Base-by-base conservation (phyloP, 495 filamentous ascomycete genomes). In the Clohesyomyces aquaticus region DNA sequence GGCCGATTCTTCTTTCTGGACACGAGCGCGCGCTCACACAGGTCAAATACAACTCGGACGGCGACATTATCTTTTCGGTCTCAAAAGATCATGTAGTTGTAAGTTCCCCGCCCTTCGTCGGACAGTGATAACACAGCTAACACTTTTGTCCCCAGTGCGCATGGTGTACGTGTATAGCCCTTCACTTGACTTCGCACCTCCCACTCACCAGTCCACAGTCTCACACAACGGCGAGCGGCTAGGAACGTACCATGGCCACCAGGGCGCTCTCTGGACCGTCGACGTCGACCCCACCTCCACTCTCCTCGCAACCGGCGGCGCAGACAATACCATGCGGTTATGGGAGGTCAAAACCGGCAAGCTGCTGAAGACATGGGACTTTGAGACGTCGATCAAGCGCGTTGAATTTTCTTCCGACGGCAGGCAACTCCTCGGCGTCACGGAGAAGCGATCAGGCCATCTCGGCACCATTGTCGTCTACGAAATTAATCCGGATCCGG, bases 1-100 rank as follows among this genome's bases (percentile, higher is more conserved):
- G 95, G 78, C 94, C 94, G 72, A 95, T 97, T 77, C 82, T 98
- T 69, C 80, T 98, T 69, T 86, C 90, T 77, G 94, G 94, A 79
- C 94, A 99, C 85, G 95, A 98, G 83, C 91, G 94, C 80, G 93
- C 94, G 78, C 83, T 99, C 76, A 98, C 92, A 73, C 94, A 99
- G 77, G 95, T 98, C 77, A 96, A 92, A 87, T 91, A 79, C 83
- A 96, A 93, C 80, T 85, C 84, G 79, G 94, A 98, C 78, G 94
- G 94, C 78, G 94, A 99, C 77, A 85, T 99, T 59, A 84, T 99
- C 69, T 98, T 99, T 81, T 97, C 94, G 53, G 91, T 91, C 49
- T 86, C 94, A 59, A 99, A 99, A 80, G 94, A 99, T 80, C 94
- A 98, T 76, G 84, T 93, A 65, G 90, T 96, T 69, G 49, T 52